phyloP scores from a whole-genome alignment of 306 rosid genomes.

The Arachis hypogaea region DNA sequence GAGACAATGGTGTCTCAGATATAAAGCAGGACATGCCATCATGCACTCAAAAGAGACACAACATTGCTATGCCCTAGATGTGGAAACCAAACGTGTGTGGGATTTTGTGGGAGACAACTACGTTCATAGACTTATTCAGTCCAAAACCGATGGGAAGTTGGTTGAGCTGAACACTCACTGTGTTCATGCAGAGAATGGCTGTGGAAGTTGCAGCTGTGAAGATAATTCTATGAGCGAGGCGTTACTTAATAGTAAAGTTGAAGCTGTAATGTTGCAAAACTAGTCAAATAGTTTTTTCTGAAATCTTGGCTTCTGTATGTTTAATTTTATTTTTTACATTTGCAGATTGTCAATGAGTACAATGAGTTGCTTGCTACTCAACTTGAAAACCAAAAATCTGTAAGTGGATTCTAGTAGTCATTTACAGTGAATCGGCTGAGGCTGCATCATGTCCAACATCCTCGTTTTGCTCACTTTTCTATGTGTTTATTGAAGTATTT shows the following conservation, averaged over 20 bases:
- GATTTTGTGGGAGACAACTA: conserved; percentile 96
- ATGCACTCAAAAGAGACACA: conserved; percentile 94
- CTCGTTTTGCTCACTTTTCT: too few relatives aligned
- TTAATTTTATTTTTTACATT: conserved; percentile 1
- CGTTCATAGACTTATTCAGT: conserved; percentile 89
- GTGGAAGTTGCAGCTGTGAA: conserved; percentile 70
- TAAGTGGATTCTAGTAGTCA: too few relatives aligned
- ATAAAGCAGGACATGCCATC: conserved; percentile 90
- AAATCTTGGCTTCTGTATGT: conserved; percentile 22
- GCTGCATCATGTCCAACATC: too few relatives aligned
- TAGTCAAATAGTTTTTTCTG: conserved; percentile 6
- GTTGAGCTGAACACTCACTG: conserved; percentile 87
- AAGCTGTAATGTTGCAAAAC: conserved; percentile 71
- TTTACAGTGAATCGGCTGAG: too few relatives aligned
- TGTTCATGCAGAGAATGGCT: conserved; percentile 51
- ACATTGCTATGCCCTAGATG: conserved; percentile 92
- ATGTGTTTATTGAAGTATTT: too few relatives aligned
- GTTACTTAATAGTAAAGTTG: conserved; percentile 86
- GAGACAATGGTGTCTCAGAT: conserved; percentile 52
- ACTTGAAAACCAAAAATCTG: too few relatives aligned
- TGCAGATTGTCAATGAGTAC: too few relatives aligned
- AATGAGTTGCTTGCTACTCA: too few relatives aligned
- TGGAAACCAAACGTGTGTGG: conserved; percentile 95
- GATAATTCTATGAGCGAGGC: conserved; percentile 81
- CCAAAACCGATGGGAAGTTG: conserved; percentile 95